Percentiles rank a stretch among this genome's conserved stretches.
phyloP scores from a whole-genome alignment of 2,329 filamentous ascomycete species.

The Penicillium sp. region DNA sequence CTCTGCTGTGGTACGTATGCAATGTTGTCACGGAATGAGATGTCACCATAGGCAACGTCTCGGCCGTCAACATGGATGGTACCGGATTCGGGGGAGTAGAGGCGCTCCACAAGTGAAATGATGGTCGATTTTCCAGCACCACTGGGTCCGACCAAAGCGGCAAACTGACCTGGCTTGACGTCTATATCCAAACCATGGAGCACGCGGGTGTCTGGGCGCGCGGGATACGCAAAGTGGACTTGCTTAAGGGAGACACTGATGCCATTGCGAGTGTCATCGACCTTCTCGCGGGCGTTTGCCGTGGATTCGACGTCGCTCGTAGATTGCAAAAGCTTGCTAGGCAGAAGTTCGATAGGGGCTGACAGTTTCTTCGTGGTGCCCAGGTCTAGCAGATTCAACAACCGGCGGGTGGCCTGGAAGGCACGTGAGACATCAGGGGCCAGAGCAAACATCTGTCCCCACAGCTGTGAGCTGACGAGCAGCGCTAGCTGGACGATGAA shows the following conservation, averaged over 20 bases:
- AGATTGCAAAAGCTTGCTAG: neutral
- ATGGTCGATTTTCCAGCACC: slow-evolving; percentile 67
- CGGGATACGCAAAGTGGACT: slow-evolving; percentile 64
- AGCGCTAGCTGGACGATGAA: slow-evolving; percentile 69
- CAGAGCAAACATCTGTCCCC: slow-evolving; percentile 69
- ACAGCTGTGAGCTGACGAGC: slow-evolving; percentile 68
- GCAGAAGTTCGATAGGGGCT: neutral
- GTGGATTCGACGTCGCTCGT: slow-evolving; percentile 1
- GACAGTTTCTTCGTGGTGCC: slow-evolving; percentile 14
- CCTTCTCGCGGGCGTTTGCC: neutral
- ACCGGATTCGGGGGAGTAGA: slow-evolving; percentile 53
- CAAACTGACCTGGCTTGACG: slow-evolving; percentile 44
- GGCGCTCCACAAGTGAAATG: slow-evolving; percentile 54
- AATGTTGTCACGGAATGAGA: slow-evolving; percentile 42
- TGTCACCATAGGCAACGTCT: slow-evolving; percentile 40
- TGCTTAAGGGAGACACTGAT: slow-evolving; percentile 52
- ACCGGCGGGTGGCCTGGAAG: slow-evolving; percentile 56
- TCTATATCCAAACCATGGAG: slow-evolving; percentile 56
- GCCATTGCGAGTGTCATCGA: slow-evolving; percentile 26
- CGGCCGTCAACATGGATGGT: slow-evolving; percentile 50
- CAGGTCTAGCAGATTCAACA: slow-evolving; percentile 43
- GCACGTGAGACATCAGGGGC: slow-evolving; percentile 69
- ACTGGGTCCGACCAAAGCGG: slow-evolving; percentile 62
- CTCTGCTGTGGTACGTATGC: slow-evolving; percentile 47
- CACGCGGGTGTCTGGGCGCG: slow-evolving; percentile 58